A percentile compares a stretch with the other conserved stretches of the same genome.
Evolutionary conservation across 1,139 yeast genomes (phyloP).

Genomic region (Kodamaea alishanica): DNA sequence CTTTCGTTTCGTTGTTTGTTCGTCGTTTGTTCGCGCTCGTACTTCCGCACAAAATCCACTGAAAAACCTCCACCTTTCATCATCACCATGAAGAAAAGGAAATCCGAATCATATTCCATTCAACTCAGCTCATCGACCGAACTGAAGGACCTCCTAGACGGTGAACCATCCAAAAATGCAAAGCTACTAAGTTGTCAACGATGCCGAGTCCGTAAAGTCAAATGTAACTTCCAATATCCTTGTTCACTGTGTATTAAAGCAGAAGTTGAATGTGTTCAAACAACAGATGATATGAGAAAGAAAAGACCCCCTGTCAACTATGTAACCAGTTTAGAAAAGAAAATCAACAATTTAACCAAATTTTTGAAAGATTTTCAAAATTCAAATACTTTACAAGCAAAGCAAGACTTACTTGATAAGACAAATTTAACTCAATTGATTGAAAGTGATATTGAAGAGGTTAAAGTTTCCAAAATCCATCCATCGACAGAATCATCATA

Average conservation of each 20-base stretch:
- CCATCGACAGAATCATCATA: background rate
- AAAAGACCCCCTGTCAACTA: conserved; percentile 50
- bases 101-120: too few species aligned
- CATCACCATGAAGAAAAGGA: background rate
- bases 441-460: background rate
- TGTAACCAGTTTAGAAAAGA: conserved; percentile 37
- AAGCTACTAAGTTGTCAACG: conserved; percentile 38
- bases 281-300: conserved; percentile 51
- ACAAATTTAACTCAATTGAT: conserved; percentile 6
- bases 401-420: conserved; percentile 19
- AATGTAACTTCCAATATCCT: conserved; percentile 50
- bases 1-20: background rate
- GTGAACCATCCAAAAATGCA: too few species aligned
- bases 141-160: too few species aligned
- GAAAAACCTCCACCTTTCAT: background rate
- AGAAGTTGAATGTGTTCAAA: conserved; percentile 45
- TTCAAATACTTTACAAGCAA: conserved; percentile 20
- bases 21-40: background rate
- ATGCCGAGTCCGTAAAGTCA: conserved; percentile 52
- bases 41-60: background rate
- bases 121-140: too few species aligned
- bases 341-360: conserved; percentile 22
- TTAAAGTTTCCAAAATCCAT: background rate
- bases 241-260: conserved; percentile 48
- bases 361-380: conserved; percentile 25